Conservation (phyloP, 2,329 filamentous ascomycete species). For the Calonectria leucothoes region DNA sequence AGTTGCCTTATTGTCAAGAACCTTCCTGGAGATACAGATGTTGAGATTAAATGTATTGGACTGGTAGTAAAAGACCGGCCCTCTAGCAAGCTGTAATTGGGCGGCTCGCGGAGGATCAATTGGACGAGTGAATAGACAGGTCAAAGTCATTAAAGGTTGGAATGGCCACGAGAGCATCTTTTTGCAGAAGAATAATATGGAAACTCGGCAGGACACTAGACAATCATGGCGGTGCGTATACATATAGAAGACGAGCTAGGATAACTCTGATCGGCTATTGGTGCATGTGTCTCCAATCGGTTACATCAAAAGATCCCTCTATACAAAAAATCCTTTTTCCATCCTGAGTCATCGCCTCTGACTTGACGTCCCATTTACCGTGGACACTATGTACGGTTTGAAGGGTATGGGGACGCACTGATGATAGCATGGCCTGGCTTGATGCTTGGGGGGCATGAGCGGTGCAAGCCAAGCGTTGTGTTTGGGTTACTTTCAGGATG, state of each 20-base stretch:
- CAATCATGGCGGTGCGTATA: too few species aligned
- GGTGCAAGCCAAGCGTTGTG: not conserved
- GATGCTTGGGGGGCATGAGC: constrained; percentile 10
- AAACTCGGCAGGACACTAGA: too few species aligned
- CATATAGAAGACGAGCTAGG: too few species aligned
- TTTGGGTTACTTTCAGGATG: not conserved
- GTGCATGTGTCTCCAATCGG: too few species aligned
- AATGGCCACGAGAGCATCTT: too few species aligned
- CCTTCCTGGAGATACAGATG: not conserved
- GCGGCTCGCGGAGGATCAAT: too few species aligned
- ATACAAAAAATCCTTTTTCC: constrained; percentile 10
- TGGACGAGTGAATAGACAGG: too few species aligned
- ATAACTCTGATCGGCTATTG: too few species aligned
- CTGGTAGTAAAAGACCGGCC: not conserved
- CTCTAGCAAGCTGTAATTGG: not conserved
- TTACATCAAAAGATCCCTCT: not conserved
- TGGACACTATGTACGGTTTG: not conserved
- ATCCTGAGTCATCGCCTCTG: constrained; percentile 1
- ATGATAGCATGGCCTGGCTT: not conserved
- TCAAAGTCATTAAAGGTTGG: too few species aligned
- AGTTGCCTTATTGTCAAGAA: not conserved
- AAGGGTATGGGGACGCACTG: constrained; percentile 6
- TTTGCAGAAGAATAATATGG: too few species aligned
- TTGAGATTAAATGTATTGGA: constrained; percentile 7
- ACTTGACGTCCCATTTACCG: not conserved